Conservation (phyloP, 257 asterid species). For the Coffea canephora region DNA sequence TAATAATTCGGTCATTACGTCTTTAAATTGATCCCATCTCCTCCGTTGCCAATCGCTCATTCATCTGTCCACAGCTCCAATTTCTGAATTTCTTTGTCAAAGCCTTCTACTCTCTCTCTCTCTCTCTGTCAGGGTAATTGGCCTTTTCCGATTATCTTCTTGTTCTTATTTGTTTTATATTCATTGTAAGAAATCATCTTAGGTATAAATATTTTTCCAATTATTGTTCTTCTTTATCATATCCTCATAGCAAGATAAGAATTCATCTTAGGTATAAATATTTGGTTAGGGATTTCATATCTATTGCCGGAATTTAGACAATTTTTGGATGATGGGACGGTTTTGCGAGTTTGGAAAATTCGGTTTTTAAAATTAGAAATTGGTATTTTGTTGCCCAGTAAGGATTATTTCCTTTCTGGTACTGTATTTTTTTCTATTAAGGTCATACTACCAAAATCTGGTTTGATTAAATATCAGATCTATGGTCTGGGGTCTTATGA, state of each 20-base stretch:
- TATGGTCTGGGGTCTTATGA: neutral
- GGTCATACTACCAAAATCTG: no score
- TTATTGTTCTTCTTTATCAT: no score
- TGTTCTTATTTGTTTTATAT: neutral
- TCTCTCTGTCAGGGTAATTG: conserved; percentile 15
- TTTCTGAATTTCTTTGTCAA: neutral
- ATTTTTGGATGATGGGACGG: neutral
- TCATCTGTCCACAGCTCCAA: neutral
- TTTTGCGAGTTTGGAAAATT: neutral
- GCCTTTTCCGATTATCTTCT: no score
- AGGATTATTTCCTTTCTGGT: neutral
- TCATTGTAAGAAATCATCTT: neutral
- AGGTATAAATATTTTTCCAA: neutral
- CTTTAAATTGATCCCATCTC: conserved; percentile 28
- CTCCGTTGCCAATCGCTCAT: neutral
- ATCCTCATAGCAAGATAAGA: no score
- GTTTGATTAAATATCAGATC: neutral
- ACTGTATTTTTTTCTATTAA: no score
- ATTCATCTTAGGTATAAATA: neutral
- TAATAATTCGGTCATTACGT: conserved; percentile 19
- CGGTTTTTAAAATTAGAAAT: neutral
- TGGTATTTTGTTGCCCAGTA: no score
- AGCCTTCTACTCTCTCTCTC: neutral
- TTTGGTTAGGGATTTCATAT: no score
- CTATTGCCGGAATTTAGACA: neutral